phyloP scores from a whole-genome alignment of 495 filamentous ascomycete species.

The Thermothielavioides terrestris region DNA sequence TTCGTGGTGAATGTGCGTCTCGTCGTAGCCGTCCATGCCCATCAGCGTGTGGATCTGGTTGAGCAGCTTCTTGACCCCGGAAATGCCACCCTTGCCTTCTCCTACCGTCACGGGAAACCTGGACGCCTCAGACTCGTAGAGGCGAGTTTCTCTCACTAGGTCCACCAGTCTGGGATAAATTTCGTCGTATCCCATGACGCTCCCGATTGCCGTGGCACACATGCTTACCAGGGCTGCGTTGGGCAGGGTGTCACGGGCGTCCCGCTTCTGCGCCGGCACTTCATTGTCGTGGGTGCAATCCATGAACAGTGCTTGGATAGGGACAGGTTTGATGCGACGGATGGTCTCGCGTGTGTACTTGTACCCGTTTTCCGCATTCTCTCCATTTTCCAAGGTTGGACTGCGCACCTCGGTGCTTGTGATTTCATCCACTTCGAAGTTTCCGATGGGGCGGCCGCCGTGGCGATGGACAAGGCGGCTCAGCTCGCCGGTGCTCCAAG shows the following conservation, averaged over 20 bases:
- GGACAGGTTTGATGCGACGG: constrained; percentile 65
- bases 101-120: constrained; percentile 49
- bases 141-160: constrained; percentile 75
- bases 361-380: not conserved
- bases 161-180: constrained; percentile 88
- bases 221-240: constrained; percentile 91
- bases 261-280: constrained; percentile 88
- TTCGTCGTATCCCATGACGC: constrained; percentile 98
- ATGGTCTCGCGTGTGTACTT: constrained; percentile 46
- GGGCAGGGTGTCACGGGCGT: constrained; percentile 89
- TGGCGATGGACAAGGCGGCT: constrained; percentile 90
- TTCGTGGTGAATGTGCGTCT: constrained; percentile 95
- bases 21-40: constrained; percentile 87
- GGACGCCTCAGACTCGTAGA: constrained; percentile 68
- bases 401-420: constrained; percentile 31
- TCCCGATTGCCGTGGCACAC: constrained; percentile 88
- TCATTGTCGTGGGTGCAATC: constrained; percentile 99
- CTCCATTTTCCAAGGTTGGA: constrained; percentile 18
- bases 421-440: constrained; percentile 74
- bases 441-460: constrained; percentile 88
- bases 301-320: constrained; percentile 94
- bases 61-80: constrained; percentile 77
- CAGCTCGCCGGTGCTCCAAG: constrained; percentile 88
- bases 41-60: constrained; percentile 90
- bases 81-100: constrained; percentile 69